phyloP scores from a whole-genome alignment of 495 filamentous ascomycete species.

The Pyronema omphalodes region DNA sequence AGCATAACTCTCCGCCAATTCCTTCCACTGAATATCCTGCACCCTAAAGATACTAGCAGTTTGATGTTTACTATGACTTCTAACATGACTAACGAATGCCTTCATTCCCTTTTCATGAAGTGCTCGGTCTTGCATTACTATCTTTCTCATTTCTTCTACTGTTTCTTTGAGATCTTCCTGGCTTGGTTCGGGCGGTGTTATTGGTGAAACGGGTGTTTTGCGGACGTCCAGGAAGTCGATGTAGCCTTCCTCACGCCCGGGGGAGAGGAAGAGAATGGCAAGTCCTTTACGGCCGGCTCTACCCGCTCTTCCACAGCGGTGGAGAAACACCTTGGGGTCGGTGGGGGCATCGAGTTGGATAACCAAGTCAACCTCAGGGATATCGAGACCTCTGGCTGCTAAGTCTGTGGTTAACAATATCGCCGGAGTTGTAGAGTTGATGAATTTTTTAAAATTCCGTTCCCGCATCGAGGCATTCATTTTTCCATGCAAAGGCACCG shows the following conservation, averaged over 20 bases:
- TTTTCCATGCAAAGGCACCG: constrained; percentile 80
- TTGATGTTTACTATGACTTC: constrained; percentile 78
- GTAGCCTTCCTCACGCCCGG: constrained; percentile 75
- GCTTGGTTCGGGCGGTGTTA: constrained; percentile 25
- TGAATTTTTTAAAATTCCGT: constrained; percentile 66
- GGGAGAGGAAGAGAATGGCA: constrained; percentile 66
- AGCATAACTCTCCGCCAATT: constrained; percentile 63
- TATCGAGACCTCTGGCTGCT: constrained; percentile 71
- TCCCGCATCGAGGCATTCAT: constrained; percentile 57
- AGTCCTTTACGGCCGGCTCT: constrained; percentile 73
- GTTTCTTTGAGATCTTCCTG: constrained; percentile 36
- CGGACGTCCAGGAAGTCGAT: constrained; percentile 71
- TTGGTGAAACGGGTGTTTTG: constrained; percentile 62
- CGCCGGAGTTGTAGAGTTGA: constrained; percentile 43
- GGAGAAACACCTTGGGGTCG: constrained; percentile 88
- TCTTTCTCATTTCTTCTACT: constrained; percentile 39
- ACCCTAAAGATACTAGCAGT: constrained; percentile 81
- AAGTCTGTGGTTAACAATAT: constrained; percentile 57
- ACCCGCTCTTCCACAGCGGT: constrained; percentile 83
- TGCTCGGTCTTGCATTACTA: constrained; percentile 53
- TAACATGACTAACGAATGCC: constrained; percentile 83
- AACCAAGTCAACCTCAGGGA: constrained; percentile 86
- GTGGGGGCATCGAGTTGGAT: constrained; percentile 81
- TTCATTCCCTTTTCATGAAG: constrained; percentile 73
- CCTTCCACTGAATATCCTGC: constrained; percentile 63